A percentile compares a stretch with the other conserved stretches of the same genome.
Conservation (phyloP, 2,329 filamentous ascomycete genomes). For the Botrytis pseudocinerea region DNA sequence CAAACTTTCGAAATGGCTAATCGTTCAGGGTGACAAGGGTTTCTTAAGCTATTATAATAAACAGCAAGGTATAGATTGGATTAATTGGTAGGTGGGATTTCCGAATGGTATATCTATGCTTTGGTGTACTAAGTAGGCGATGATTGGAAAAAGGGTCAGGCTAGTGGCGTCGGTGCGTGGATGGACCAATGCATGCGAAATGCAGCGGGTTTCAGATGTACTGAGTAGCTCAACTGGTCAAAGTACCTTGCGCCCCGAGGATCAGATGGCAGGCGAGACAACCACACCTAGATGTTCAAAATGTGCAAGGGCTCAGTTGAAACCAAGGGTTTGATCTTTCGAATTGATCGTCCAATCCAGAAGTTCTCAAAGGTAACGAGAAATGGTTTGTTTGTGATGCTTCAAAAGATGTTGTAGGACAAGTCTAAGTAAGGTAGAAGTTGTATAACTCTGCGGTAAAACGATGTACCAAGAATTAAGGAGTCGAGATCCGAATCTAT, state of each 20-base stretch:
- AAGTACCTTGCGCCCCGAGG: conserved; percentile 22
- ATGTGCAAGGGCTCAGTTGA: conserved; percentile 17
- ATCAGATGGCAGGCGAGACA: conserved; percentile 23
- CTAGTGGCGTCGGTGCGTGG: conserved; percentile 19
- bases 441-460: neutral
- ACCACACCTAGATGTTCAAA: conserved; percentile 6
- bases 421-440: conserved; percentile 1
- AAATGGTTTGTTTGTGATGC: conserved; percentile 18
- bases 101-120: conserved; percentile 7
- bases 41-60: conserved; percentile 11
- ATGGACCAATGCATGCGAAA: conserved; percentile 15
- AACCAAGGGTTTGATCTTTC: conserved; percentile 13
- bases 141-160: conserved; percentile 19
- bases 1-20: conserved; percentile 3
- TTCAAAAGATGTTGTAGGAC: conserved; percentile 8
- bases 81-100: conserved; percentile 1
- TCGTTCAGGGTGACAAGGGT: conserved; percentile 19
- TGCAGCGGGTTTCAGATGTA: conserved; percentile 23
- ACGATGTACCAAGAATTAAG: conserved; percentile 5
- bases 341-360: neutral
- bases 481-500: conserved; percentile 18
- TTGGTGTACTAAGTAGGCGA: conserved; percentile 1
- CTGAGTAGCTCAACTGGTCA: neutral
- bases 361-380: conserved; percentile 2
- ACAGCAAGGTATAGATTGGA: conserved; percentile 5